Percentiles rank a stretch among this genome's conserved stretches.
These are phyloP conservation scores for Penicillium sp. DNA, from an alignment of 2,329 filamentous ascomycete genomes.

Conservation along the genomic window DNA sequence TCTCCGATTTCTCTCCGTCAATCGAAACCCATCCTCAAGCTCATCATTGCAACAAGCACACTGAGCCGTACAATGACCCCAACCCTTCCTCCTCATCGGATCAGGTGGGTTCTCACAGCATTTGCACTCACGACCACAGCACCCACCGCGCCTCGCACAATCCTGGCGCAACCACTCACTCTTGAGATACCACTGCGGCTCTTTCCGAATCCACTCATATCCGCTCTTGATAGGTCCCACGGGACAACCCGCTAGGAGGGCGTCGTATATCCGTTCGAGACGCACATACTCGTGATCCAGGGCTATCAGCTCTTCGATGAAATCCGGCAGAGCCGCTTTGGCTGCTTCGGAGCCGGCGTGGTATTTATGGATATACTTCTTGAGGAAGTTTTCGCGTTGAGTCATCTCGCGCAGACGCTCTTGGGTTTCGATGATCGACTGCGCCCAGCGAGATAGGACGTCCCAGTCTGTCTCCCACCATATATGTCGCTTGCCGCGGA, in stretches of 20 bases:
- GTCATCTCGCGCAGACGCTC: constrained; percentile 1
- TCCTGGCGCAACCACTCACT: constrained; percentile 6
- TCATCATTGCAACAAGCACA: constrained; percentile 5
- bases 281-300: not conserved
- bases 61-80: constrained; percentile 5
- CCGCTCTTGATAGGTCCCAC: constrained; percentile 2
- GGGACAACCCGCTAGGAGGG: not conserved
- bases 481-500: constrained; percentile 1
- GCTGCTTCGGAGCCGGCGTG: not conserved
- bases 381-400: constrained; percentile 2
- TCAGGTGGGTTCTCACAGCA: constrained; percentile 6
- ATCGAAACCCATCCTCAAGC: not conserved
- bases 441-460: constrained; percentile 1
- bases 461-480: constrained; percentile 5
- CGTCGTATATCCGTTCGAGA: not conserved
- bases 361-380: not conserved
- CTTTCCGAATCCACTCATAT: constrained; percentile 4
- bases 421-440: constrained; percentile 7
- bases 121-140: constrained; percentile 8
- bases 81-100: constrained; percentile 1
- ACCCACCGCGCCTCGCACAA: constrained; percentile 7
- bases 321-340: not conserved
- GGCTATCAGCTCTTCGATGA: constrained; percentile 6
- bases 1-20: not conserved
- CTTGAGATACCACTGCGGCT: constrained; percentile 5